Evolutionary conservation across 192 early-diverging fungal species (phyloP), one percentile per base, ranked within the genome.

Genomic region (Geranomyces variabilis): DNA sequence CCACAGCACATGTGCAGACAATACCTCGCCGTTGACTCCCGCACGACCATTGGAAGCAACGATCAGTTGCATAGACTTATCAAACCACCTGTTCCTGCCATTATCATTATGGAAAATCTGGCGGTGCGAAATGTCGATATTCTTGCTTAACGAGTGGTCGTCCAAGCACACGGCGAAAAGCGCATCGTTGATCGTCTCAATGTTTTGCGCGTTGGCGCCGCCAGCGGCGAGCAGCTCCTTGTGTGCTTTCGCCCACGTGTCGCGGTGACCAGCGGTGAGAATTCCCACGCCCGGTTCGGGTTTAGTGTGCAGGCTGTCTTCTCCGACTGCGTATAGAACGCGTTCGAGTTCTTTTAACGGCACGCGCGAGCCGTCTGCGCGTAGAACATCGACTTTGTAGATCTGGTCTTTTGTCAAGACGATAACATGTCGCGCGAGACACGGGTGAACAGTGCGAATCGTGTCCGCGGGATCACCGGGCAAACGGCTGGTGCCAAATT

Each of bases 81-180:
- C 96, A 83, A 94, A 97, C 96, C 96, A 98, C 28, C 96, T 84
- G 79, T 98, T 98, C 55, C 76, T 76, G 1, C 86, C 95, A 29
- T 93, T 81, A 43, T 58, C 63, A 44, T 87, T 91, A 76, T 96
- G 94, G 78, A 91, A 93, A 21, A 93, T 77, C 59, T 93, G 91
- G 31, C 77, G 82, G 51, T 94, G 87, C 5, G 88, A 81, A 3
- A 79, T 58, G 73, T 95, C 90, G 17, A 86, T 67, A 66, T 94
- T 86, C 7, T 69, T 62, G 30, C 80, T 74, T 10, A 83, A 80
- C n/a, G 82, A 75, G 43, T 88, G 81, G 62, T 93, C 91, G 76
- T 98, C 96, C 66, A 98, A 79, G 62, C 93, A 94, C 17, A 98
- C 84, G 26, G 79, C 86, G 79, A 98, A 98, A 51, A 98, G 84